phyloP scores from a whole-genome alignment of 352 stramenopile species.

The Phytopythium oedochilum region DNA sequence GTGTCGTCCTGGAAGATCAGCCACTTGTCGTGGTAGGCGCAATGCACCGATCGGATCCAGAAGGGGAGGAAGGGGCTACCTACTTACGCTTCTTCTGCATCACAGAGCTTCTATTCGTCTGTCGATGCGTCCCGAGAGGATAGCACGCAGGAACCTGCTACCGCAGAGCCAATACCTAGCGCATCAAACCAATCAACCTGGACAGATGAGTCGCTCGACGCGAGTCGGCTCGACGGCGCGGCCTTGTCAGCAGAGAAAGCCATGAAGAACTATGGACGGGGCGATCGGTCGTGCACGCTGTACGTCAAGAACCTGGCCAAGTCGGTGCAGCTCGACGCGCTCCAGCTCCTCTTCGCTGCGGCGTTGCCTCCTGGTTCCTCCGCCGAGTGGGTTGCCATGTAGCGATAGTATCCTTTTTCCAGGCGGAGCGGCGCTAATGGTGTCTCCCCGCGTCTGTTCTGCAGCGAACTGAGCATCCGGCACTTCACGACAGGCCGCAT shows the following conservation, averaged over 20 bases:
- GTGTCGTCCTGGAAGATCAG: constrained; percentile 39
- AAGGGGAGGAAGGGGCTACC: not conserved
- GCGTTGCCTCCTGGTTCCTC: constrained; percentile 21
- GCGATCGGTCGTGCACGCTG: constrained; percentile 44
- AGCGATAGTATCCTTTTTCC: not conserved
- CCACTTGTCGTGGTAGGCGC: constrained; percentile 47
- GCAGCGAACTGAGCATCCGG: constrained; percentile 44
- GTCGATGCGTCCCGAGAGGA: not conserved
- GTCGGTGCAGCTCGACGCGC: constrained; percentile 33
- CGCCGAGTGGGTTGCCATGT: constrained; percentile 23
- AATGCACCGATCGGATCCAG: not conserved
- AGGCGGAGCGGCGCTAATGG: too few relatives aligned
- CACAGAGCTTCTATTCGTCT: constrained; percentile 15
- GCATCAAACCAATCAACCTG: constrained; percentile 1
- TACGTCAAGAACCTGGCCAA: constrained; percentile 85
- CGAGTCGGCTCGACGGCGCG: constrained; percentile 14
- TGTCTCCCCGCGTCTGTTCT: too few relatives aligned
- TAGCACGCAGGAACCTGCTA: not conserved
- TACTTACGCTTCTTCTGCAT: not conserved
- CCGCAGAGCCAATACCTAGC: not conserved
- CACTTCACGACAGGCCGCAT: constrained; percentile 80
- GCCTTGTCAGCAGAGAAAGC: constrained; percentile 36
- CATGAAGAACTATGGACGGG: constrained; percentile 67
- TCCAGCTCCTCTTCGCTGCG: constrained; percentile 45
- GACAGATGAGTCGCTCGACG: constrained; percentile 19